These are phyloP conservation scores for Fusarium caatingaense DNA, from an alignment of 2,329 filamentous ascomycete species.

Conservation along the genomic window DNA sequence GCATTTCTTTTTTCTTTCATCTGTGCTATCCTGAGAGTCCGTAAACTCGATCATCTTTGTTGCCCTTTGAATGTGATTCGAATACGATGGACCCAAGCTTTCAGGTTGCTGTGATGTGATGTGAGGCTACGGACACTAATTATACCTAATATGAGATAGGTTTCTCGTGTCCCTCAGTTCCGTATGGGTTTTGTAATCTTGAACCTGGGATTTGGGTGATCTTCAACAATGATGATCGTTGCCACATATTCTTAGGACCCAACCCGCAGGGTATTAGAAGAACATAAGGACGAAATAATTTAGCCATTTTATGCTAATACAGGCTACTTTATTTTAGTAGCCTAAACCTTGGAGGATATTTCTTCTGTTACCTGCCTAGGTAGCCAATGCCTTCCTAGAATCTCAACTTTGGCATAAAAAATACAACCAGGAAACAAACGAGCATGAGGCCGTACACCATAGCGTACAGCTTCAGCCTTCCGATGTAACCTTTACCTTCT, in stretches of 20 bases:
- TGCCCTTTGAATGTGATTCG: neutral
- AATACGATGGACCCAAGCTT: neutral
- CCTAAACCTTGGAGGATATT: too few species aligned
- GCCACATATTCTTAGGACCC: neutral
- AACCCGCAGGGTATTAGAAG: neutral
- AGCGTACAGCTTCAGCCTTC: constrained; percentile 82
- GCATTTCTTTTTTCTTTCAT: too few species aligned
- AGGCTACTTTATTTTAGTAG: too few species aligned
- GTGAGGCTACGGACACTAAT: neutral
- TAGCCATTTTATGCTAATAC: too few species aligned
- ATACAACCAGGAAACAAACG: constrained; percentile 81
- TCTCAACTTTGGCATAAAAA: constrained; percentile 86
- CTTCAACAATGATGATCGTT: neutral
- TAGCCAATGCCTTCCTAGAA: constrained; percentile 65
- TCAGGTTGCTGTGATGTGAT: neutral
- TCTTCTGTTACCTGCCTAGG: too few species aligned
- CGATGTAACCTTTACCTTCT: constrained; percentile 90
- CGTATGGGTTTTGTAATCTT: neutral
- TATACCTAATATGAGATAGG: neutral
- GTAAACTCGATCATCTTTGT: neutral
- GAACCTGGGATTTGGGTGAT: neutral
- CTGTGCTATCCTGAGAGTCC: neutral
- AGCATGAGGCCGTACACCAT: constrained; percentile 87
- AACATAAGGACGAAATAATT: too few species aligned
- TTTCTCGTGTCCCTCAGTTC: neutral